These are phyloP conservation scores for Aspergillus leporis DNA, from an alignment of 495 filamentous ascomycete species.

Conservation along the genomic window DNA sequence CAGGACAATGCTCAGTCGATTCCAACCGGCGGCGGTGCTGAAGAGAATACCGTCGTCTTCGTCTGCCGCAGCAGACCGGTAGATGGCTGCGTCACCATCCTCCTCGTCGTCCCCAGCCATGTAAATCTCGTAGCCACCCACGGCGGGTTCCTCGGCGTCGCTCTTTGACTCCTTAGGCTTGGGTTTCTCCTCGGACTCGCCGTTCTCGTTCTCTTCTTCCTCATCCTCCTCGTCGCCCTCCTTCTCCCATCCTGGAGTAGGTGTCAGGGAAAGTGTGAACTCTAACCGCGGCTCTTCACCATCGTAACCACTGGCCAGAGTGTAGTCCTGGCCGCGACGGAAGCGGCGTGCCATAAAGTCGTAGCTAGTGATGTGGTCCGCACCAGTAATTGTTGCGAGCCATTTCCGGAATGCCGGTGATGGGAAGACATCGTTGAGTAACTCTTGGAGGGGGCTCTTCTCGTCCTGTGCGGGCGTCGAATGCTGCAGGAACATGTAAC, in stretches of 20 bases:
- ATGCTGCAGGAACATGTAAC: slow-evolving; percentile 76
- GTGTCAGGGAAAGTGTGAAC: slow-evolving; percentile 80
- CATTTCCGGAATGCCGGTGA: slow-evolving; percentile 88
- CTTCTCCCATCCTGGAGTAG: slow-evolving; percentile 78
- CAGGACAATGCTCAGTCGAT: slow-evolving; percentile 83
- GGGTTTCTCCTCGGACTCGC: slow-evolving; percentile 21
- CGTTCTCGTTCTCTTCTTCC: slow-evolving; percentile 38
- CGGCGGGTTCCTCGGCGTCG: slow-evolving; percentile 50
- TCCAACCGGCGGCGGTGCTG: slow-evolving; percentile 85
- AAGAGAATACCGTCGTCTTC: slow-evolving; percentile 93
- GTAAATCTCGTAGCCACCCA: slow-evolving; percentile 89
- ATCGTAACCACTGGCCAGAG: slow-evolving; percentile 81
- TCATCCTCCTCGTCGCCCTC: slow-evolving; percentile 59
- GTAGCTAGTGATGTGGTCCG: slow-evolving; percentile 59
- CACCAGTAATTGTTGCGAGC: slow-evolving; percentile 77
- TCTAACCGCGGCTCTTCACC: slow-evolving; percentile 80
- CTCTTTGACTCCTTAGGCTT: slow-evolving; percentile 20
- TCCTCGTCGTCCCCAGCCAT: slow-evolving; percentile 84
- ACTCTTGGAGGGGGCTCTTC: slow-evolving; percentile 66
- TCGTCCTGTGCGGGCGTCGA: slow-evolving; percentile 27
- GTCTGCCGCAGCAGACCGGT: slow-evolving; percentile 67
- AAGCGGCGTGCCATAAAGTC: slow-evolving; percentile 80
- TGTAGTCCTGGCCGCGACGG: slow-evolving; percentile 85
- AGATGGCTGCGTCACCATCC: slow-evolving; percentile 66
- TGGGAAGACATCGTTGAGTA: slow-evolving; percentile 77